Evolutionary conservation across 192 early-diverging fungal species (phyloP).

Genomic region (Allomyces arbusculus): DNA sequence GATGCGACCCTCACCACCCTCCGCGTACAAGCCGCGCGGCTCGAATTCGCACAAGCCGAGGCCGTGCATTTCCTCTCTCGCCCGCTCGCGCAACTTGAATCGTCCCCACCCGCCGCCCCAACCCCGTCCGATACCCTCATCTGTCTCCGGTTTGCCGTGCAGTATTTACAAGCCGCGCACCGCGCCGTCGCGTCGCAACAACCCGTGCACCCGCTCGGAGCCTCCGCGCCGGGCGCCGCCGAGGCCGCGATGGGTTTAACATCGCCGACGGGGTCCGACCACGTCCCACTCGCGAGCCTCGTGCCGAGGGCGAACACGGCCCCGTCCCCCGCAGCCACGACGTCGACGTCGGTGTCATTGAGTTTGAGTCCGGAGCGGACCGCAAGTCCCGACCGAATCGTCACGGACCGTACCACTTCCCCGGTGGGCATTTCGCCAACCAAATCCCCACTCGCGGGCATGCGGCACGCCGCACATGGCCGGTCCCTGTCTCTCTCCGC

Average conservation of each 20-base stretch:
- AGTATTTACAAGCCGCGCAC: neutral
- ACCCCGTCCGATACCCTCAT: neutral
- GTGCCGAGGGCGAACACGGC: too few relatives aligned
- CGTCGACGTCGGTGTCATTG: too few relatives aligned
- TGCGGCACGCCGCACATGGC: neutral
- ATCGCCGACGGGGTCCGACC: too few relatives aligned
- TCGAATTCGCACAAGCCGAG: neutral
- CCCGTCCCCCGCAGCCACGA: too few relatives aligned
- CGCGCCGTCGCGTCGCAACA: neutral
- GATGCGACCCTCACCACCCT: too few relatives aligned
- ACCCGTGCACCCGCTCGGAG: neutral
- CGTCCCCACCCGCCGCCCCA: neutral
- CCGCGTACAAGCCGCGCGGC: neutral
- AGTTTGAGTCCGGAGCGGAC: too few relatives aligned
- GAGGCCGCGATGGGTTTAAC: too few relatives aligned
- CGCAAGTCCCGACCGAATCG: too few relatives aligned
- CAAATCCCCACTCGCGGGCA: too few relatives aligned
- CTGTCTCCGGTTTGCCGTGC: neutral
- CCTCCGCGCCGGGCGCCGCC: neutral
- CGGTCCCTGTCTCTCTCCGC: neutral
- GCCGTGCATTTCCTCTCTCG: neutral
- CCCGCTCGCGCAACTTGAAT: neutral
- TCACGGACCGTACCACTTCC: too few relatives aligned
- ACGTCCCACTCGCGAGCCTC: too few relatives aligned
- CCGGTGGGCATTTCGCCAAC: too few relatives aligned